phyloP scores from a whole-genome alignment of 208 protist species.

The Porcisia hertigi region DNA sequence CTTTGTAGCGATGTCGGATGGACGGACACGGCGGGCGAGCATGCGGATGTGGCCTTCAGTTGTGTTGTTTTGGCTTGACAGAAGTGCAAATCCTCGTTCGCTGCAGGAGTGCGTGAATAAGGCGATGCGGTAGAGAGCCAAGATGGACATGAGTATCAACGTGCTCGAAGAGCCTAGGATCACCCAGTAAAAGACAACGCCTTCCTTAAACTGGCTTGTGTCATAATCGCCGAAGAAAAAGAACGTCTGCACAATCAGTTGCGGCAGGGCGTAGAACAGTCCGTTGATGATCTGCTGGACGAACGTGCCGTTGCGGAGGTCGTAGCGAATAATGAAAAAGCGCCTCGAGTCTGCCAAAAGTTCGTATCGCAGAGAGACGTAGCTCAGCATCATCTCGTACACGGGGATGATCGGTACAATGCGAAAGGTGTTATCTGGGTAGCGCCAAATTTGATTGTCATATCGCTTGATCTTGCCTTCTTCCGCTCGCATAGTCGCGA shows the following conservation, averaged over 20 bases:
- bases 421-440: conserved; percentile 70
- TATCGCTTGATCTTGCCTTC: conserved; percentile 71
- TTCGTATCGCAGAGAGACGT: conserved; percentile 67
- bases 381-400: conserved; percentile 74
- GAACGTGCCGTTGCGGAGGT: conserved; percentile 70
- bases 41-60: conserved; percentile 10
- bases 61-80: conserved; percentile 23
- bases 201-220: background rate
- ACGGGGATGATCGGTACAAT: conserved; percentile 74
- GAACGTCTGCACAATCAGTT: conserved; percentile 78
- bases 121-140: conserved; percentile 53
- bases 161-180: conserved; percentile 36
- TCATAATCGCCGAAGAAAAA: conserved; percentile 31
- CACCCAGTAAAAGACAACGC: conserved; percentile 43
- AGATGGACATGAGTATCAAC: conserved; percentile 58
- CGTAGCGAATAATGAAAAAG: conserved; percentile 84
- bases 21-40: conserved; percentile 9
- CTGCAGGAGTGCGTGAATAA: conserved; percentile 74
- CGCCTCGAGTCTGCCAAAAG: conserved; percentile 36
- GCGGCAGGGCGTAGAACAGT: conserved; percentile 66
- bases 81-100: conserved; percentile 66
- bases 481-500: conserved; percentile 63
- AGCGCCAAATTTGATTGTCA: conserved; percentile 59
- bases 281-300: conserved; percentile 65
- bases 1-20: conserved; percentile 30